A percentile compares a stretch with the other conserved stretches of the same genome.
phyloP scores from a whole-genome alignment of 2,329 filamentous ascomycete genomes.

The Lecanicillium sp. region DNA sequence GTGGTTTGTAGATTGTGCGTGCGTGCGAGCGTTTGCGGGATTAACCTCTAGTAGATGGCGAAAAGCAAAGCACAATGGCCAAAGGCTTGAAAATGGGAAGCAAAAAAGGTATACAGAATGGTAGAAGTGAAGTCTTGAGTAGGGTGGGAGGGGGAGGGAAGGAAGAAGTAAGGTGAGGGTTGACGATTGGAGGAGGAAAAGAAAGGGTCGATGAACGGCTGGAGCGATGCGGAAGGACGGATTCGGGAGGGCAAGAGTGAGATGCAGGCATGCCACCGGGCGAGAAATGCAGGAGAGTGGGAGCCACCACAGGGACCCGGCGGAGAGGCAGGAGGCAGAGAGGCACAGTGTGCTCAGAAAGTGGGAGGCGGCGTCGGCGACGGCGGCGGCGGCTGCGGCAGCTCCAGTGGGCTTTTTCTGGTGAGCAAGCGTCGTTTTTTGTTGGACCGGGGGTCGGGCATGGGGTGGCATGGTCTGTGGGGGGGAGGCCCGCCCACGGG shows the following conservation, averaged over 20 bases:
- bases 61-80: background rate
- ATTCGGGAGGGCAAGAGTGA: background rate
- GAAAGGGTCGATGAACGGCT: slow-evolving; percentile 5
- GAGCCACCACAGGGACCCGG: background rate
- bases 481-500: background rate
- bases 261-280: slow-evolving; percentile 7
- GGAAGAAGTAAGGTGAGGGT: slow-evolving; percentile 1
- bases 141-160: slow-evolving; percentile 3
- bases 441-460: background rate
- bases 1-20: background rate
- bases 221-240: background rate
- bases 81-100: slow-evolving; percentile 1
- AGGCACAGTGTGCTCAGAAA: too few relatives aligned
- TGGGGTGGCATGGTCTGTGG: too few relatives aligned
- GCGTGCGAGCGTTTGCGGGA: background rate
- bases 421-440: too few relatives aligned
- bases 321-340: too few relatives aligned
- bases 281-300: slow-evolving; percentile 8
- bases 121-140: slow-evolving; percentile 4
- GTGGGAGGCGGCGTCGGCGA: too few relatives aligned
- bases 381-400: too few relatives aligned
- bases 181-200: slow-evolving; percentile 4
- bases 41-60: background rate
- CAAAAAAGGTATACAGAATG: slow-evolving; percentile 5
- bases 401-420: too few relatives aligned